phyloP scores from a whole-genome alignment of 441 rosid species.

The Dalechampia spathulata region DNA sequence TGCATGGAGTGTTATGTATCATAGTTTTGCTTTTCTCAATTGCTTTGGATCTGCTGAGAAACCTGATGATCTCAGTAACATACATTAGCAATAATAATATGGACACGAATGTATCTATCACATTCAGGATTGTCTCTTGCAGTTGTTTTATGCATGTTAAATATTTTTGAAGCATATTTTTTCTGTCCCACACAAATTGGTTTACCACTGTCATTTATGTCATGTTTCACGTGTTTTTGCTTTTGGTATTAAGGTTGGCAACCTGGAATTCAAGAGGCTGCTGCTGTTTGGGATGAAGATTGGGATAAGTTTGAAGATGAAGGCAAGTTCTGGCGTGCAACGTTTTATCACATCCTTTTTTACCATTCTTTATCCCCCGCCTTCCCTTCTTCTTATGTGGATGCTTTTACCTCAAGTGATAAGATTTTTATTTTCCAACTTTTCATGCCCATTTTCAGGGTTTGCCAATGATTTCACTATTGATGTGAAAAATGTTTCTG shows the following conservation, averaged over 20 bases:
- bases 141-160: no score
- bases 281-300: constrained; percentile 95
- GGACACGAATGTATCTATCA: no score
- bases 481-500: constrained; percentile 38
- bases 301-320: constrained; percentile 99
- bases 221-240: constrained; percentile 12
- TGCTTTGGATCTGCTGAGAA: no score
- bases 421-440: constrained; percentile 9
- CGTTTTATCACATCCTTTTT: background rate
- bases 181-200: background rate
- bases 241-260: constrained; percentile 75
- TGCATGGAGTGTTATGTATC: no score
- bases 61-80: no score
- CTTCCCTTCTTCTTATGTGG: no score
- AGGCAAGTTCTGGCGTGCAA: constrained; percentile 34
- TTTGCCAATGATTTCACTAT: constrained; percentile 74
- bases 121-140: no score
- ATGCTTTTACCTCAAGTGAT: background rate
- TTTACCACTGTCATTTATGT: constrained; percentile 11
- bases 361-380: no score
- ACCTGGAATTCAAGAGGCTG: constrained; percentile 89
- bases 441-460: constrained; percentile 39
- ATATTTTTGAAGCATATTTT: background rate
- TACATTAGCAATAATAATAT: no score
- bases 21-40: no score